A percentile compares a stretch with the other conserved stretches of the same genome.
Conservation (phyloP, 257 asterid species). For the Plantago ovata region DNA sequence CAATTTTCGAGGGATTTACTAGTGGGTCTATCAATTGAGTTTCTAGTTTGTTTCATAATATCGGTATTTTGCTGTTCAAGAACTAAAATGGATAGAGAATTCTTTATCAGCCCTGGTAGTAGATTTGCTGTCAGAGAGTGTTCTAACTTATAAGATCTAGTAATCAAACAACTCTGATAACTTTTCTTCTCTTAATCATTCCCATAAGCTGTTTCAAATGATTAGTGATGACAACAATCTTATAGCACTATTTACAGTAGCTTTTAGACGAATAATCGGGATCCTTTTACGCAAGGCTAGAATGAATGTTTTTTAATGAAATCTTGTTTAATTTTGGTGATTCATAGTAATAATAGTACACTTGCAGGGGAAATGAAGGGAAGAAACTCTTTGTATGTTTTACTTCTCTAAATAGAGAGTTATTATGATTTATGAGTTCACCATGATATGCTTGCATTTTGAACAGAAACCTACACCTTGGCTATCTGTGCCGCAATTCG, state of each 20-base stretch:
- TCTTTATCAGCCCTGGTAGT: too few species aligned
- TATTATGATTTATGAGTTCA: constrained; percentile 3
- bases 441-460: constrained; percentile 1
- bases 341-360: not conserved
- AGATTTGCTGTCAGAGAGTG: too few species aligned
- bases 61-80: too few species aligned
- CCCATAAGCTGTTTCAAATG: not conserved
- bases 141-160: too few species aligned
- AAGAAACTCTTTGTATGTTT: not conserved
- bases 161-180: not conserved
- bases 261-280: not conserved
- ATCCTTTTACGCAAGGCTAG: not conserved
- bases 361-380: not conserved
- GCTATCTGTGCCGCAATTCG: constrained; percentile 94
- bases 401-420: not conserved
- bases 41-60: too few species aligned
- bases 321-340: not conserved
- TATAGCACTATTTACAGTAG: not conserved
- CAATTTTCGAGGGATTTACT: too few species aligned
- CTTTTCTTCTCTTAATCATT: not conserved
- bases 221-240: not conserved
- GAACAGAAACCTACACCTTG: constrained; percentile 59
- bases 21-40: too few species aligned
- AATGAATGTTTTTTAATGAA: not conserved
- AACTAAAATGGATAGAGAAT: too few species aligned